Base-by-base conservation (phyloP, 805 yeast genomes). In the Starmerella apicola region DNA sequence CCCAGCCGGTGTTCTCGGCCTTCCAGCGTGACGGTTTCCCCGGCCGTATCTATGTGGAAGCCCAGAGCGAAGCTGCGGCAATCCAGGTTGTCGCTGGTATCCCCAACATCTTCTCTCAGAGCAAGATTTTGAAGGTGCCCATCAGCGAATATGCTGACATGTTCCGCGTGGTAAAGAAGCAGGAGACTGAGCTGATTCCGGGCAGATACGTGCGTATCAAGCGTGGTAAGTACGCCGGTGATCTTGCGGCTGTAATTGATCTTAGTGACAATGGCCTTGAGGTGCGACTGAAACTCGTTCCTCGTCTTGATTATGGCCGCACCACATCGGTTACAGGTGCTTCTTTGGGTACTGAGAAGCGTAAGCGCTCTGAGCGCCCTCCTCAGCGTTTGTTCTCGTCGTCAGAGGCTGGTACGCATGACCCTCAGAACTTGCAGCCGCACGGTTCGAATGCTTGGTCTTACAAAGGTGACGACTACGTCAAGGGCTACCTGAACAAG, bases 61-160 rank as follows among this genome's bases (percentile, higher is more conserved):
- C 98, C 15, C 79, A 88, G 45, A 81, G 81, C 58, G 80, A 86
- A 48, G 84, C 91, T 44, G 95, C 95, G 18, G 94, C 88, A 31
- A 82, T 80, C 55, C 77, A 74, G 43, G 95, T 95, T 15, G 70
- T 88, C 44, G 74, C 76, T 34, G 97, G 97, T 62, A 71, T 91
- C 58, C 88, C 91, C 25, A 86, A 85, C 60, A 78, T 88, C 26
- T 91, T 79, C 52, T 55, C 71, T 21, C 65, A 71, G 39, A 79
- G 80, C 54, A 81, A 82, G 61, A 70, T 86, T 37, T 67, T 88
- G 45, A 43, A 51, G 44, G 95, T 91, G 35, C 98, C 98, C 5
- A 91, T 91, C 43, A 83, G 82, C 58, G 98, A 91, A 62, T 81
- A 85, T 59, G 95, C 95, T 2, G 93, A 86, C 59, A 68, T 91